Conservation (phyloP, 495 filamentous ascomycete species). For the Penicillium pulvis region DNA sequence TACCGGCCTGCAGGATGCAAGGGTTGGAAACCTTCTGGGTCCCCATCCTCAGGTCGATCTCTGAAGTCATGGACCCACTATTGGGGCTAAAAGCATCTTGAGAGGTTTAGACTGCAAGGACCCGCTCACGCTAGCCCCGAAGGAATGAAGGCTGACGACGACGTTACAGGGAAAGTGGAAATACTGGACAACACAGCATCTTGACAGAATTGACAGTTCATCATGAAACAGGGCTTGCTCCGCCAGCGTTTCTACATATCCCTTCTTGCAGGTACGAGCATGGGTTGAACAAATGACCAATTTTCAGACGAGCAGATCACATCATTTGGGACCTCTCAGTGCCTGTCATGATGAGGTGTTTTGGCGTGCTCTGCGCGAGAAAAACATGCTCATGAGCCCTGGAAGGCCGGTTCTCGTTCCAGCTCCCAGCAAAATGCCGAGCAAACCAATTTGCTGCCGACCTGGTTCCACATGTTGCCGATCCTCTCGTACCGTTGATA, state of each 20-base stretch:
- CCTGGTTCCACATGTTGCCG: constrained; percentile 17
- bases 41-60: constrained; percentile 4
- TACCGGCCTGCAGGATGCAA: background rate
- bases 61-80: constrained; percentile 23
- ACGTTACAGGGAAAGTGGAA: constrained; percentile 1
- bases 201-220: background rate
- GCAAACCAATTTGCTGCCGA: constrained; percentile 7
- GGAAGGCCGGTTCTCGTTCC: background rate
- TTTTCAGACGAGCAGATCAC: background rate
- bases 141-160: constrained; percentile 25
- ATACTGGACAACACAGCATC: background rate
- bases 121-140: constrained; percentile 11
- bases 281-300: background rate
- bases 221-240: constrained; percentile 1
- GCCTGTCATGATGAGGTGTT: background rate
- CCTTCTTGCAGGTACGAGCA: background rate
- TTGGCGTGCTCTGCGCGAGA: background rate
- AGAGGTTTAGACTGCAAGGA: constrained; percentile 18
- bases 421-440: background rate
- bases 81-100: constrained; percentile 17
- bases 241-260: background rate
- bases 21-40: background rate
- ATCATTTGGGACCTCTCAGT: background rate
- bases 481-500: background rate
- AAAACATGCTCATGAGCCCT: background rate